These are phyloP conservation scores for Agrocybe pediades DNA, from an alignment of 768 basidiomycete genomes.

Conservation along the genomic window DNA sequence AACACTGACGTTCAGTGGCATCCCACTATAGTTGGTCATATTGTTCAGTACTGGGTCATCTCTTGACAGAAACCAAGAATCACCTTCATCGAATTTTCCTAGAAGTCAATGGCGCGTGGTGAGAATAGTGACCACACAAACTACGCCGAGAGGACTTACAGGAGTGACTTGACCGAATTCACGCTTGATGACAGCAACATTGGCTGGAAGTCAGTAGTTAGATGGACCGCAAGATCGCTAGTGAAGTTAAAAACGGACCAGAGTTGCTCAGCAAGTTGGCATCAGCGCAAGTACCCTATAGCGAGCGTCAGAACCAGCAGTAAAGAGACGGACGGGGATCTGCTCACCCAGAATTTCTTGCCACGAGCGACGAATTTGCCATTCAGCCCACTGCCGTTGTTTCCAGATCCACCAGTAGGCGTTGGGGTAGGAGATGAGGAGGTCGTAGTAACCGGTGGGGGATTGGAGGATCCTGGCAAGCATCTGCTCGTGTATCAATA, in stretches of 20 bases:
- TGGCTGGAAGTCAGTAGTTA: conserved; percentile 22
- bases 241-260: conserved; percentile 17
- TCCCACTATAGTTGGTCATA: conserved; percentile 30
- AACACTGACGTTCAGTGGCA: conserved; percentile 34
- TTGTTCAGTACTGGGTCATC: neutral
- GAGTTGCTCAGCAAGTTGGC: conserved; percentile 31
- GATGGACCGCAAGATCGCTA: neutral
- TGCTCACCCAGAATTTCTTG: conserved; percentile 34
- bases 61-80: neutral
- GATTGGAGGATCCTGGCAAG: conserved; percentile 10
- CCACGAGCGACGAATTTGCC: conserved; percentile 31
- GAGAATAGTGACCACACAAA: neutral
- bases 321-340: neutral
- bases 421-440: conserved; percentile 1
- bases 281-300: conserved; percentile 26
- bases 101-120: neutral
- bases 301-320: neutral
- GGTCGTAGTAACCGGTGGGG: neutral
- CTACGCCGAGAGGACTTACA: conserved; percentile 17
- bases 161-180: conserved; percentile 46
- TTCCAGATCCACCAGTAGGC: neutral
- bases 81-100: conserved; percentile 48
- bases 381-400: conserved; percentile 26
- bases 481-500: conserved; percentile 10
- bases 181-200: conserved; percentile 32